Evolutionary conservation across 2,329 filamentous ascomycete species (phyloP), one percentile per base, ranked within the genome.

Genomic region (Byssochlamys sp.): DNA sequence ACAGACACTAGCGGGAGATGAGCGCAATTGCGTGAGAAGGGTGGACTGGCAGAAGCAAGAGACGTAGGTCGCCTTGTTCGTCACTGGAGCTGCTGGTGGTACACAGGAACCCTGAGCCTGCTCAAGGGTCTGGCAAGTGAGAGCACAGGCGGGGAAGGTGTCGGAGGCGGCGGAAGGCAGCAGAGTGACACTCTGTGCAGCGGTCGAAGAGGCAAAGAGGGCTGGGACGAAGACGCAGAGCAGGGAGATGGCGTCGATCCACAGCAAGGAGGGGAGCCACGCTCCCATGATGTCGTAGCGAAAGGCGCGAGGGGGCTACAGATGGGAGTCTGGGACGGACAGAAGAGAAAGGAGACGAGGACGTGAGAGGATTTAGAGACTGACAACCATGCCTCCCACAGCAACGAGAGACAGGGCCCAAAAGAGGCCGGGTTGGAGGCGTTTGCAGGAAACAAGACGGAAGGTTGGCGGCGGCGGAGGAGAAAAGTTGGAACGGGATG

Each of bases 31-130:
- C 3, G 78, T 74, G 2, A 94, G 79, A 25, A 80, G 75, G 11
- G 77, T 62, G 54, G 87, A 84, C 64, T 79, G 75, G 75, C 90
- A 95, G 75, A 95, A 91, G 74, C 90, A 95, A 35, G 79, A 77
- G 55, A 83, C 78, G 70, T 87, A 89, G 50, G 78, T 80, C 24
- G 71, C 66, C 48, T 80, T 70, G 53, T 79, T 77, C 54, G 79
- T 78, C 5, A 73, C 70, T 4, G 80, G 71, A 2, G 73, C 77
- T 3, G 81, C 82, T 9, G 76, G 73, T 2, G 87, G 86, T 1
- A 87, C 80, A 72, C 90, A 95, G 60, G 78, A 83, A 52, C 81
- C 81, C 67, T 91, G 88, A 58, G 88, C 89, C 71, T 89, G 82
- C 68, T 81, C 84, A 51, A 90, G 82, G 28, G 76, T 69, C 50